phyloP scores from a whole-genome alignment of 768 basidiomycete species.

The Psilocybe cyanescens region DNA sequence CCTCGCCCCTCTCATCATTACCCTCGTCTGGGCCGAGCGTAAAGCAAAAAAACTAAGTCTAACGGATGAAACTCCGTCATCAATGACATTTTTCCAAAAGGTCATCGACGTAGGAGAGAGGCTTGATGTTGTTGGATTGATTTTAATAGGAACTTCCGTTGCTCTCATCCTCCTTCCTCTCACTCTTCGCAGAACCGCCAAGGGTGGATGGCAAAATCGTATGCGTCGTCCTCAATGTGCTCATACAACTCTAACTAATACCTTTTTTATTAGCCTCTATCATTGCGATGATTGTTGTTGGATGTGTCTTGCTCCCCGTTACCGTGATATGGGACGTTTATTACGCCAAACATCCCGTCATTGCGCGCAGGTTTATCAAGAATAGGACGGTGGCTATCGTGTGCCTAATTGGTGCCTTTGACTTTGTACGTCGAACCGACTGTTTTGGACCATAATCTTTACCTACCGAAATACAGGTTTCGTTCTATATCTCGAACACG shows the following conservation, averaged over 20 bases:
- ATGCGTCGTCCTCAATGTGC: slow-evolving; percentile 18
- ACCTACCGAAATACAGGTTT: slow-evolving; percentile 39
- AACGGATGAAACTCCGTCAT: slow-evolving; percentile 7
- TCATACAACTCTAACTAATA: not conserved
- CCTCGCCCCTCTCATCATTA: slow-evolving; percentile 54
- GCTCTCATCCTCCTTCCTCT: slow-evolving; percentile 59
- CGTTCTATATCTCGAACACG: slow-evolving; percentile 71
- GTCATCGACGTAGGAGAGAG: slow-evolving; percentile 30
- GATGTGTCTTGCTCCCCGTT: slow-evolving; percentile 43
- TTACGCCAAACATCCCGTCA: slow-evolving; percentile 59
- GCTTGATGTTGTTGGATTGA: slow-evolving; percentile 55
- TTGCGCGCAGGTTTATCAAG: slow-evolving; percentile 59
- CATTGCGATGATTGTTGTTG: slow-evolving; percentile 55
- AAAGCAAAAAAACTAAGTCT: slow-evolving; percentile 45
- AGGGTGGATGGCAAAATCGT: slow-evolving; percentile 51
- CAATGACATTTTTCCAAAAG: slow-evolving; percentile 19
- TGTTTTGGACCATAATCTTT: not conserved
- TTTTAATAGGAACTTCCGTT: slow-evolving; percentile 50
- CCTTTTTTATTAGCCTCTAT: slow-evolving; percentile 42
- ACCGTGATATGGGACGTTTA: slow-evolving; percentile 52
- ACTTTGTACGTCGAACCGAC: slow-evolving; percentile 47
- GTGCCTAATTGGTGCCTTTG: slow-evolving; percentile 63
- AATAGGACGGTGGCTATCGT: slow-evolving; percentile 66
- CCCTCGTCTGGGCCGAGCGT: slow-evolving; percentile 57
- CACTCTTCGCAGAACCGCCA: slow-evolving; percentile 47